Evolutionary conservation across 2,329 filamentous ascomycete species (phyloP), one percentile per base, ranked within the genome.

Genomic region (Penicillium expansum): DNA sequence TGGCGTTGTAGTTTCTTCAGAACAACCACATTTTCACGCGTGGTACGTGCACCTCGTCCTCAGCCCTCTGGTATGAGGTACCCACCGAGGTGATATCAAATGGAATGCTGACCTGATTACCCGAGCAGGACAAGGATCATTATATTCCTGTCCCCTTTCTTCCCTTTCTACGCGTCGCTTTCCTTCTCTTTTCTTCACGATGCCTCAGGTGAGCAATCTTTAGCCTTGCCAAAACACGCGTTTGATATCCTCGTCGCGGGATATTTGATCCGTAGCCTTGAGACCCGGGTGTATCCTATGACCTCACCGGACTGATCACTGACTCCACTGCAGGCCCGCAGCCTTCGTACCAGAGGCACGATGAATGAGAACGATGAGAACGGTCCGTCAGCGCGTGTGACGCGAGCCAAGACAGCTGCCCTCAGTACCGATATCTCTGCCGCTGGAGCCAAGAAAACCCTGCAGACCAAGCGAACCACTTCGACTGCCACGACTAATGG

Each of bases 321-420:
- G 48, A 62, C 56, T 37, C 22, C 39, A 29, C 42, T 37, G 37
- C 70, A 88, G 88, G 84, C 82, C 80, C 88, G 90, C 77, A 80
- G 84, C 73, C 81, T 86, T 70, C 85, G 89, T 77, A 84, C 86
- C 74, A 88, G 92, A 78, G 84, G 86, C 74, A 83, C 88, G 69
- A 89, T 88, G 64, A 94, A 95, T 76, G 92, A 97, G 81, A 97
- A 97, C 74, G 93, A 97, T 75, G 94, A 97, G 81, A 96, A 96
- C 75, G 84, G 77, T 63, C 79, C 81, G 57, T 86, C 89, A 60
- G 91, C 89, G 78, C 91, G 92, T 79, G 80, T 97, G 74, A 97
- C 94, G 69, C 86, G 94, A 79, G 92, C 94, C 65, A 97, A 97
- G 80, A 87, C 92, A 51, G 91, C 91, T 57, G 88, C 89, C 47